Percentiles rank a stretch among this genome's conserved stretches.
These are phyloP conservation scores for Cardamine occulta DNA, from an alignment of 345 rosid genomes.

Conservation along the genomic window DNA sequence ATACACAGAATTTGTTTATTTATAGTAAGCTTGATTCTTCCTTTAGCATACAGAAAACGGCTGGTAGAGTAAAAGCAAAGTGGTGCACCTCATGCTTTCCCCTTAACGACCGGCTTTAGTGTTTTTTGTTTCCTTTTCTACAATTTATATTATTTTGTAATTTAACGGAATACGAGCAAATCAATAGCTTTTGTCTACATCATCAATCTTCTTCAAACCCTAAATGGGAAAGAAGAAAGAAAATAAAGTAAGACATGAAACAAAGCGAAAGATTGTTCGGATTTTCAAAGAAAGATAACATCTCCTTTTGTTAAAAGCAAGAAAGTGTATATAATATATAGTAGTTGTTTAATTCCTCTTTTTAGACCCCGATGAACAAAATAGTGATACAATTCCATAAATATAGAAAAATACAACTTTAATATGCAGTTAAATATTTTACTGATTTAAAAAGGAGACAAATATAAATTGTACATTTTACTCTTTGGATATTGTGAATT, in stretches of 20 bases:
- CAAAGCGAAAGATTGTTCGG: conserved; percentile 46
- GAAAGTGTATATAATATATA: conserved; percentile 41
- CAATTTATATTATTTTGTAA: conserved; percentile 12
- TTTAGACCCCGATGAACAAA: conserved; percentile 27
- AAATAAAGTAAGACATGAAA: conserved; percentile 44
- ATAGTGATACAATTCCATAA: neutral
- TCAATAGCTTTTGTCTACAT: conserved; percentile 27
- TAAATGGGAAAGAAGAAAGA: conserved; percentile 38
- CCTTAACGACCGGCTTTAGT: conserved; percentile 48
- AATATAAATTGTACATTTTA: neutral
- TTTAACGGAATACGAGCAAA: conserved; percentile 35
- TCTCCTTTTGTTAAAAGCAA: conserved; percentile 46
- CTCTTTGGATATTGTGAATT: conserved; percentile 5
- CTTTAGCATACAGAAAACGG: conserved; percentile 40
- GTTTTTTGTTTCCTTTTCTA: neutral
- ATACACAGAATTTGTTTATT: conserved; percentile 28
- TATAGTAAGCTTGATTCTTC: conserved; percentile 34
- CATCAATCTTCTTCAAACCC: conserved; percentile 46
- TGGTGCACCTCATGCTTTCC: conserved; percentile 42
- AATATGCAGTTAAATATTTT: neutral
- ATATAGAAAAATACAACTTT: neutral
- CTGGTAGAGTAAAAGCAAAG: conserved; percentile 44
- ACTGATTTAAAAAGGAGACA: neutral
- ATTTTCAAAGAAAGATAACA: conserved; percentile 47
- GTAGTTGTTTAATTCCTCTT: conserved; percentile 23